phyloP scores from a whole-genome alignment of 352 stramenopile species.

The Phytophthora fragariae region DNA sequence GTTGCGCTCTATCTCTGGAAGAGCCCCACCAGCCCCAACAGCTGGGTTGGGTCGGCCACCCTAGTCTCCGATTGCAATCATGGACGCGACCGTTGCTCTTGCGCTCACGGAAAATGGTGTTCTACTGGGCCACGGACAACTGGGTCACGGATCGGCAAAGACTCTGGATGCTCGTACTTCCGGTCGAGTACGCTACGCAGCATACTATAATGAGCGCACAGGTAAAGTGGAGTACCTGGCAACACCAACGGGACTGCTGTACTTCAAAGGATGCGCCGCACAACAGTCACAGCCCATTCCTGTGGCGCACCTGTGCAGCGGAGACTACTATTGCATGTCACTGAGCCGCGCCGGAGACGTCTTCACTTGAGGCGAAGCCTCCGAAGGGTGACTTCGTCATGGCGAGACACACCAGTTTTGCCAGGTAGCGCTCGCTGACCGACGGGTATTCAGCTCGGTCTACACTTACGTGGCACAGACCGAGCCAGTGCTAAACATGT shows the following conservation, averaged over 20 bases:
- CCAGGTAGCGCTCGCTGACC: constrained; percentile 70
- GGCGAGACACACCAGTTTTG: constrained; percentile 62
- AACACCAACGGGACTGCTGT: constrained; percentile 57
- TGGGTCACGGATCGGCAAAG: constrained; percentile 61
- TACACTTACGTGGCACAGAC: constrained; percentile 72
- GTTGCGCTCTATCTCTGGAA: no score
- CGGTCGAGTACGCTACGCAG: constrained; percentile 41
- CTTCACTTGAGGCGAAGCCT: constrained; percentile 81
- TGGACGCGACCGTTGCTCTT: constrained; percentile 30
- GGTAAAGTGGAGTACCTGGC: constrained; percentile 54
- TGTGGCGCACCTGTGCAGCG: constrained; percentile 62
- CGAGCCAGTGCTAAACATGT: constrained; percentile 53
- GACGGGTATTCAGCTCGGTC: constrained; percentile 68
- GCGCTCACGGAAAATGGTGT: constrained; percentile 53
- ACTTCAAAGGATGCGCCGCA: constrained; percentile 61
- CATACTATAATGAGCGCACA: constrained; percentile 62
- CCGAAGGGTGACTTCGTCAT: constrained; percentile 73
- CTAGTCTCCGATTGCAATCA: no score
- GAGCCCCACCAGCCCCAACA: no score
- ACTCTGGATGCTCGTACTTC: constrained; percentile 57
- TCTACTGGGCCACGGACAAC: constrained; percentile 82
- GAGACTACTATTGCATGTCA: constrained; percentile 73
- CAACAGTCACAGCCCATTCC: constrained; percentile 76
- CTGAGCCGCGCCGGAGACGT: constrained; percentile 72
- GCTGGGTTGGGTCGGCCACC: no score